Conservation (phyloP, 805 yeast species). For the Ogataea neopini region DNA sequence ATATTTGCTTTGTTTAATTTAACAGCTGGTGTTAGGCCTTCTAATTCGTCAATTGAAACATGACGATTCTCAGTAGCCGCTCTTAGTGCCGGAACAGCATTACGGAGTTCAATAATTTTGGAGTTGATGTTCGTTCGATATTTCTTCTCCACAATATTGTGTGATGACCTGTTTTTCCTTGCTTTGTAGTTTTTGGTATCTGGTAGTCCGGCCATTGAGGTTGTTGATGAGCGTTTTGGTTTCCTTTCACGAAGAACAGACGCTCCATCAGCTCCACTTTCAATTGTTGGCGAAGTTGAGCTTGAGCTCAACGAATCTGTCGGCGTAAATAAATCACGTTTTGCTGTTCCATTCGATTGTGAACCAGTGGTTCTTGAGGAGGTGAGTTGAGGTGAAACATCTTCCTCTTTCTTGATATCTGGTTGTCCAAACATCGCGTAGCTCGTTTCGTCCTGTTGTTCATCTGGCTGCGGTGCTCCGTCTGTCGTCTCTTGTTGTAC, state of each 20-base stretch:
- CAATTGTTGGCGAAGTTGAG: slow-evolving; percentile 15
- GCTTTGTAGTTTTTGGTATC: slow-evolving; percentile 40
- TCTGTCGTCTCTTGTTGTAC: too few species aligned
- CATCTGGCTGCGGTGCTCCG: background rate
- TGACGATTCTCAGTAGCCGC: slow-evolving; percentile 48
- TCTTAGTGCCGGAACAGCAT: slow-evolving; percentile 76
- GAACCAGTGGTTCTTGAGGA: background rate
- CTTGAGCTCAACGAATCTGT: slow-evolving; percentile 18
- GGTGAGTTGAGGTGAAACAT: background rate
- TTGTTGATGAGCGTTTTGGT: background rate
- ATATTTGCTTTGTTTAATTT: slow-evolving; percentile 80
- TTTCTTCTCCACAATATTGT: slow-evolving; percentile 79
- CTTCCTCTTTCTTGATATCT: background rate
- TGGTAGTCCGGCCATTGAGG: background rate
- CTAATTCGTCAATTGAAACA: slow-evolving; percentile 49
- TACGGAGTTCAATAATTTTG: slow-evolving; percentile 65
- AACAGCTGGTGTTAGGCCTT: slow-evolving; percentile 73
- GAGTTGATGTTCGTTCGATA: slow-evolving; percentile 77
- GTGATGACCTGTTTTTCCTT: slow-evolving; percentile 58
- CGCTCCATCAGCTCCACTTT: background rate
- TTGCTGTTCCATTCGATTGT: background rate
- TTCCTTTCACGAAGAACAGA: slow-evolving; percentile 12
- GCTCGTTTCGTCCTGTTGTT: background rate
- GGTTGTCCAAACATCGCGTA: background rate
- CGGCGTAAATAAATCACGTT: slow-evolving; percentile 16